Conservation (phyloP, 495 filamentous ascomycete genomes). For the Poronia punctata region DNA sequence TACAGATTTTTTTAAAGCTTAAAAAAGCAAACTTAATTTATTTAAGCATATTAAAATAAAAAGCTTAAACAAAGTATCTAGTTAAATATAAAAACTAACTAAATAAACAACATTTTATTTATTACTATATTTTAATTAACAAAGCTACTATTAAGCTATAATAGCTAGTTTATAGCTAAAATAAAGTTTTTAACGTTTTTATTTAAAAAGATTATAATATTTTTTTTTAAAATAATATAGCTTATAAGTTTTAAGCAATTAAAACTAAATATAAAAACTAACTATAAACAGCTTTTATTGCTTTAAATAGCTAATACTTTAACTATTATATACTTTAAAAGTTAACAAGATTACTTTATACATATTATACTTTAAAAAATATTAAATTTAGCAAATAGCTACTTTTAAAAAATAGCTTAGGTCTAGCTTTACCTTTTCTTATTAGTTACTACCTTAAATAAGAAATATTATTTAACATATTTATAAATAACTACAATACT, state of each 20-base stretch:
- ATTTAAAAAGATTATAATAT: not conserved
- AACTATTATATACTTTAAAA: too few species aligned
- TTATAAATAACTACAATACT: not conserved
- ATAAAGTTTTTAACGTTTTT: not conserved
- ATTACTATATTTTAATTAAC: constrained; percentile 1
- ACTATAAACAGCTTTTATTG: too few species aligned
- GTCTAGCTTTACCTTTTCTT: not conserved
- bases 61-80: not conserved
- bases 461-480: not conserved
- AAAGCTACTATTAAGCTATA: constrained; percentile 2
- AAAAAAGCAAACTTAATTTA: too few species aligned
- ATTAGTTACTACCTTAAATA: not conserved
- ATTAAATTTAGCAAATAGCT: not conserved
- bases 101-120: not conserved
- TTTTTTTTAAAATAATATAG: not conserved
- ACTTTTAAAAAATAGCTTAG: not conserved
- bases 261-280: not conserved
- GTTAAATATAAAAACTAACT: not conserved
- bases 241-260: not conserved
- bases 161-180: not conserved
- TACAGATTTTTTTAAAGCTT: not conserved
- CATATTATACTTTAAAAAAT: not conserved
- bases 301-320: too few species aligned
- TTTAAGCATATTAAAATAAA: not conserved
- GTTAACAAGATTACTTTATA: too few species aligned